Base-by-base conservation (phyloP, 1,139 yeast genomes). In the Entelexis paramagnoliae region DNA sequence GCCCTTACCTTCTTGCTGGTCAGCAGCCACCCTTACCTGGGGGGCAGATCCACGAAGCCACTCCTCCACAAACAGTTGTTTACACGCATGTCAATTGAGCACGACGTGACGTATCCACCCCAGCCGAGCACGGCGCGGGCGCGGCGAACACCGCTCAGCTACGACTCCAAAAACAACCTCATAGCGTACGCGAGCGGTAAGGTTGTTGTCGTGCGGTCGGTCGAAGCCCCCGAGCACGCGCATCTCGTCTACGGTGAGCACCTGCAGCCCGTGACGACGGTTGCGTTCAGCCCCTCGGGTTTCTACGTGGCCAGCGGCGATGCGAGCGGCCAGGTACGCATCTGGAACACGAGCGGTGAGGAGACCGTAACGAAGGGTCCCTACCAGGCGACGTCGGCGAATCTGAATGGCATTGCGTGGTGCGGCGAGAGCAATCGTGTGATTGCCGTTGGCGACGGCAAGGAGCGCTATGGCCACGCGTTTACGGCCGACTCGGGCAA, bases 391-490 rank as follows among this genome's bases (percentile, higher is more conserved):
- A 77, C 91, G 56, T 77, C 85, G 38, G 96, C 96, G 2, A 79
- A 87, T 14, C 80, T 93, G 62, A 82, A 78, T 59, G 87, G 87
- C 56, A 72, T 91, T 57, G 81, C 89, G 1, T 93, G 97, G 98
- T 98, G 93, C 65, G 83, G 83, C 20, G 98, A 93, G 62, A 79
- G 81, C 48, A 72, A 81, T 53, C 75, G 98, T 58, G 71, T 93
- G 51, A 85, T 93, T 64, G 96, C 96, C 1, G 97, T 89, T 11
- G 99, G 99, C 50, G 83, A 85, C 61, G 97, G 98, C 47, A 83
- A 83, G 62, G 96, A 89, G 62, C 77, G 83, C 58, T 88, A 79
- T 63, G 98, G 97, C 3, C 96, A 85, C 61, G 89, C 95, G 57
- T 87, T 91, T 64, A 79, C 95, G 7, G 84, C 85, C 77, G 99